phyloP scores from a whole-genome alignment of 768 basidiomycete genomes.

The Russula virescens region DNA sequence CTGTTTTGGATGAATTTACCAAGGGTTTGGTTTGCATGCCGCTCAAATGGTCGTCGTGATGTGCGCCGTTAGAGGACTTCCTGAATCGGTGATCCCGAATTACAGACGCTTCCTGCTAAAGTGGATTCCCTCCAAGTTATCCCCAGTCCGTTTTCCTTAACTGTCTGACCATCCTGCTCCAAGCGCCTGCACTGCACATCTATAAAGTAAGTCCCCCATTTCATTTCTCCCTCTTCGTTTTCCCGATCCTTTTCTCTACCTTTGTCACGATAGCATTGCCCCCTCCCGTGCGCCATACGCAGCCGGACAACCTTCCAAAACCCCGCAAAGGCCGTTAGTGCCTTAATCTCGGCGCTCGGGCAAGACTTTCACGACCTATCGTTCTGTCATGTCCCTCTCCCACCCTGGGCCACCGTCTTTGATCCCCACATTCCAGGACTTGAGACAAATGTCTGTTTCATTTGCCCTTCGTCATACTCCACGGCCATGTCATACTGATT shows the following conservation, averaged over 20 bases:
- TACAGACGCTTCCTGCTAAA: neutral
- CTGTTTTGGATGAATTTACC: no score
- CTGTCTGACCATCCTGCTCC: neutral
- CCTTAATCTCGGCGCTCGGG: neutral
- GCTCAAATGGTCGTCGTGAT: neutral
- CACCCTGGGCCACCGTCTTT: neutral
- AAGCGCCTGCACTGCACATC: neutral
- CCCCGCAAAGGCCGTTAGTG: neutral
- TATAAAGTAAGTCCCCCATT: neutral
- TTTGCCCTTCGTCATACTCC: neutral
- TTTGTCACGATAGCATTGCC: neutral
- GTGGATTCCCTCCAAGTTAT: neutral
- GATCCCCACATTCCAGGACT: neutral
- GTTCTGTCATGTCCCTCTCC: slow-evolving; percentile 1
- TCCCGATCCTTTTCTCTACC: neutral
- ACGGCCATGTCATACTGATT: neutral
- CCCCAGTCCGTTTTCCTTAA: neutral
- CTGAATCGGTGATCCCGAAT: neutral
- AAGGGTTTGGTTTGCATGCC: no score
- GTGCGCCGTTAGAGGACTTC: neutral
- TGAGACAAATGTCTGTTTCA: slow-evolving; percentile 20
- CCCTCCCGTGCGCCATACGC: neutral
- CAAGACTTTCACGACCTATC: neutral
- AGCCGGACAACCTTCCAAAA: neutral
- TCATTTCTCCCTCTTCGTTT: neutral